Evolutionary conservation across 371 early-diverging fungal genomes (phyloP), one percentile per base, ranked within the genome.

Genomic region (Entomophthora muscae): DNA sequence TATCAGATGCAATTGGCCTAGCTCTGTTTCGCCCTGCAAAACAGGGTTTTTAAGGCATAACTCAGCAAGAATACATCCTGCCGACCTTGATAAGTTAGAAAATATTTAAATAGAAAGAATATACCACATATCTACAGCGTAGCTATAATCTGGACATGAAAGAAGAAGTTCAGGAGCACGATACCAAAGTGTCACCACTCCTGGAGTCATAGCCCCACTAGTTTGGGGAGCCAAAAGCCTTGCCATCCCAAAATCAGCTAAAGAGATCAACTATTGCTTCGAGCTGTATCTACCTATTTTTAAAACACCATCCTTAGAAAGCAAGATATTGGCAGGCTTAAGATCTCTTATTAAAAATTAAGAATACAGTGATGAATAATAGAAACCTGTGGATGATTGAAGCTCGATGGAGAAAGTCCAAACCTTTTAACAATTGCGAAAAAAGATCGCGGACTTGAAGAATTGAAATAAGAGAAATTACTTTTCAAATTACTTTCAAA

Each of bases 131-230:
- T 97, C 96, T 1, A 95, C 80, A 1, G 92, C 84, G 1, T 78
- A 78, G 3, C 86, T 79, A 73, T 96, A 95, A 42, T 78, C 76
- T 0, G 77, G 72, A 52, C 79, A 79, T 2, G 95, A 95, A 68
- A 88, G 75, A 0, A 96, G 72, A 0, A 96, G 73, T 73, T 95
- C 96, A 0, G 97, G 97, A 3, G 96, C 79, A 59, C 97, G 81
- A 68, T 96, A 95, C 95, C 95, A 95, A 7, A 95, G 72, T 5
- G 99, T 98, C 1, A 95, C 92, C 3, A 98, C 97, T 61, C 88
- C 82, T 0, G 91, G 93, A 7, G 93, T 91, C 90, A 91, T 86
- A 13, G 89, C 82, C 54, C 80, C 74, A 0, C 70, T 61, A 1
- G 88, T 86, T 33, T 71, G 64, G 53, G 71, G 53, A 56, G 82